These are phyloP conservation scores for Phlebopus sp. DNA, from an alignment of 1,284 basidiomycete species.

Conservation along the genomic window DNA sequence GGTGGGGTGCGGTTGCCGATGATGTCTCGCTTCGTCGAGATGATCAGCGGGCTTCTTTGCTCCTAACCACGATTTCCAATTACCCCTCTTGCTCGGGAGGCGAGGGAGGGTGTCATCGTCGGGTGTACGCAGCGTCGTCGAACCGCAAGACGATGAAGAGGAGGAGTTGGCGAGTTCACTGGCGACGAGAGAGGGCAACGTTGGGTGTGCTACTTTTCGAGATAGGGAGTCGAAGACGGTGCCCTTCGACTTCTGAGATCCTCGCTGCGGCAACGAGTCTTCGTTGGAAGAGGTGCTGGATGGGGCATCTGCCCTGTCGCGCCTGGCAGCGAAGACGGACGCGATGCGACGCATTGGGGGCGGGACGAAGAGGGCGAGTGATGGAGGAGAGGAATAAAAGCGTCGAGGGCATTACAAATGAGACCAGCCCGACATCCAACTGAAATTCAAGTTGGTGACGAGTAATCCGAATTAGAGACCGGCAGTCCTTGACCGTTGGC, in stretches of 20 bases:
- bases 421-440: slow-evolving; percentile 22
- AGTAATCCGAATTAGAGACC: slow-evolving; percentile 10
- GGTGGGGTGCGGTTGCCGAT: slow-evolving; percentile 18
- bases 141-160: slow-evolving; percentile 60
- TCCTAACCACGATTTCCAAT: slow-evolving; percentile 51
- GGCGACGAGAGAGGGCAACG: slow-evolving; percentile 19
- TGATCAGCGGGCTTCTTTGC: slow-evolving; percentile 36
- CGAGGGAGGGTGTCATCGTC: slow-evolving; percentile 50
- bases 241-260: slow-evolving; percentile 18
- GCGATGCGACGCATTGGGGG: slow-evolving; percentile 49
- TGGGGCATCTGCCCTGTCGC: slow-evolving; percentile 44
- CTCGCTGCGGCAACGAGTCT: slow-evolving; percentile 15
- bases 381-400: slow-evolving; percentile 3
- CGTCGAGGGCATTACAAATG: slow-evolving; percentile 35
- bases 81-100: slow-evolving; percentile 40
- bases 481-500: slow-evolving; percentile 20
- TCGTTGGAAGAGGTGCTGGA: slow-evolving; percentile 17
- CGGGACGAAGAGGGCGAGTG: slow-evolving; percentile 11
- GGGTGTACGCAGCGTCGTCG: slow-evolving; percentile 57
- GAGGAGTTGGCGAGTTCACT: slow-evolving; percentile 38
- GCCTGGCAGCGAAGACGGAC: slow-evolving; percentile 50
- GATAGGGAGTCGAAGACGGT: slow-evolving; percentile 28
- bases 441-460: slow-evolving; percentile 2
- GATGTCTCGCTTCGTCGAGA: slow-evolving; percentile 15
- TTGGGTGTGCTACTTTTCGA: slow-evolving; percentile 23